phyloP scores from a whole-genome alignment of 305 asterid genomes.

The Fraxinus ornus region DNA sequence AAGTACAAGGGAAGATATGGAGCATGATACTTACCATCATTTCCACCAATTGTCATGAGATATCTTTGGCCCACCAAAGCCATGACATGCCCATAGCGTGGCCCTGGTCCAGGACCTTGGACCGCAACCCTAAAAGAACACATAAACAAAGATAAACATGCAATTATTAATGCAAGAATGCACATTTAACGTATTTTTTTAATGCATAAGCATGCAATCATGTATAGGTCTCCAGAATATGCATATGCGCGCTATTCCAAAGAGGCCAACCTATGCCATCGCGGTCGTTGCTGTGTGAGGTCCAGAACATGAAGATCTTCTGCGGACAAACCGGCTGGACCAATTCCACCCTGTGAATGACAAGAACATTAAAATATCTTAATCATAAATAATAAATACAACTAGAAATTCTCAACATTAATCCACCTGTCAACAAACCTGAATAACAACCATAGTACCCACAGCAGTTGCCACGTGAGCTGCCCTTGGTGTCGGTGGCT shows the following conservation, averaged over 20 bases:
- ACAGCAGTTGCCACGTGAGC: conserved; percentile 99
- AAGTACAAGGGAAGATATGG: conserved; percentile 2
- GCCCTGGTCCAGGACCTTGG: conserved; percentile 99
- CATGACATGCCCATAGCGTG: conserved; percentile 99
- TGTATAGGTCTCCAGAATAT: background rate
- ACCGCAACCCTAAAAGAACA: conserved; percentile 76
- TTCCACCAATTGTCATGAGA: conserved; percentile 99
- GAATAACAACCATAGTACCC: conserved; percentile 98
- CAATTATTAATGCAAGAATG: background rate
- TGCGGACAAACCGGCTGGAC: conserved; percentile 98
- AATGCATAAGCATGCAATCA: background rate
- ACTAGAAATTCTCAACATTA: conserved; percentile 6
- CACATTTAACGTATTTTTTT: background rate
- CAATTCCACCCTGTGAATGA: conserved; percentile 86
- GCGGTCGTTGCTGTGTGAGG: conserved; percentile 91
- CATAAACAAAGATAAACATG: background rate
- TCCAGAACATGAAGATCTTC: conserved; percentile 99
- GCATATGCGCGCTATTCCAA: background rate
- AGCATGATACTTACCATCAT: conserved; percentile 74
- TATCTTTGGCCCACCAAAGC: conserved; percentile 99
- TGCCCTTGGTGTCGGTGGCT: conserved; percentile 99
- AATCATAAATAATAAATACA: conserved; percentile 3
- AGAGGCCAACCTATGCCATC: conserved; percentile 87
- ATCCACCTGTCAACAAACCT: conserved; percentile 52
- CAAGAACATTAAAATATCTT: conserved; percentile 15